These are phyloP conservation scores for Sarocladium strictum DNA, from an alignment of 2,329 filamentous ascomycete species.

Conservation along the genomic window DNA sequence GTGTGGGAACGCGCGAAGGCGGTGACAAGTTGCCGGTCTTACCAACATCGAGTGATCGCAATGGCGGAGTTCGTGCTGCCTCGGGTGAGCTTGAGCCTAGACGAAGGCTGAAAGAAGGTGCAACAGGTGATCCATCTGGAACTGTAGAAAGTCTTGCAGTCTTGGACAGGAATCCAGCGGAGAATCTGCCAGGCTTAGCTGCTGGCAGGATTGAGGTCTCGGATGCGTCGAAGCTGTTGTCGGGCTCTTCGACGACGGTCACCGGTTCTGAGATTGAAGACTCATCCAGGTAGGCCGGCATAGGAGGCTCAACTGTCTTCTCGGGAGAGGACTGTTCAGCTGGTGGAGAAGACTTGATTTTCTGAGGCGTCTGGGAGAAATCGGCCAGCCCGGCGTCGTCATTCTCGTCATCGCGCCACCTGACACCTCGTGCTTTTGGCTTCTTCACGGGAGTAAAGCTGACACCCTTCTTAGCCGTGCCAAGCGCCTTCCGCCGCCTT, in stretches of 20 bases:
- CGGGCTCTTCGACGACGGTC: constrained; percentile 32
- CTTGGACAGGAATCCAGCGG: constrained; percentile 77
- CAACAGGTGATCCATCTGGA: constrained; percentile 52
- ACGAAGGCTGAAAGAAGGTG: constrained; percentile 51
- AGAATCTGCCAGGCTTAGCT: constrained; percentile 62
- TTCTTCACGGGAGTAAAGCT: constrained; percentile 79
- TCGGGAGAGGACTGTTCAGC: constrained; percentile 30
- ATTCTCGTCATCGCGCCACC: constrained; percentile 86
- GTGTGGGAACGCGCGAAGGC: constrained; percentile 13
- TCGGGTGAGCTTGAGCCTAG: constrained; percentile 40
- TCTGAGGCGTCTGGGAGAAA: constrained; percentile 85
- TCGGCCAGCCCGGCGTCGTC: constrained; percentile 82
- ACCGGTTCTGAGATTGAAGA: not conserved
- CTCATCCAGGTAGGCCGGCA: constrained; percentile 15
- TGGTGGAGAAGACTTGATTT: constrained; percentile 49
- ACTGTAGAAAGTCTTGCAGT: constrained; percentile 30
- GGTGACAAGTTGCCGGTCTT: constrained; percentile 47
- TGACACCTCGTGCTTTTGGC: constrained; percentile 63
- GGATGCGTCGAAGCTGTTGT: constrained; percentile 53
- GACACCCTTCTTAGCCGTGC: constrained; percentile 61
- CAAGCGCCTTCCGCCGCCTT: constrained; percentile 63
- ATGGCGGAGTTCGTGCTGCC: constrained; percentile 30
- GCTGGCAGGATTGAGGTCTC: constrained; percentile 27
- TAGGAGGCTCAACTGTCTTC: constrained; percentile 27
- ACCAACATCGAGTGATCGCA: constrained; percentile 44